Evolutionary conservation across 257 asterid species (phyloP), one percentile per base, ranked within the genome.

Genomic region (Cynanchum wilfordii): DNA sequence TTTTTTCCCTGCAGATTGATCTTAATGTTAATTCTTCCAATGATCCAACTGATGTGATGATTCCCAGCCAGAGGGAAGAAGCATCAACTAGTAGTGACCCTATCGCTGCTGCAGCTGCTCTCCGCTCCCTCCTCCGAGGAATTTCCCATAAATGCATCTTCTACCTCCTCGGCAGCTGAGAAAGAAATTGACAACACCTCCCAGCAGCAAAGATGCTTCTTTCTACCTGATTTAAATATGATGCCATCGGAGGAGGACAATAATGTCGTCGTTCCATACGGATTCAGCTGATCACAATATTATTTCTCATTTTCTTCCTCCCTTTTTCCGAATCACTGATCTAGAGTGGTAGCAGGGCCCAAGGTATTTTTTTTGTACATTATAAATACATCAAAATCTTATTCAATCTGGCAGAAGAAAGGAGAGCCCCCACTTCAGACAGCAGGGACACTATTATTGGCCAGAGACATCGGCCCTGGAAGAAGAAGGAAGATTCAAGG

Each of bases 211-310:
- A 67, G 75, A 63, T 64, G 80, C 47, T 83, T 81, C 65, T 19
- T 77, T 55, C 71, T 84, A 47, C 85, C 87, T 2, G 85, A 84
- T 76, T 66, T 84, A 57, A 84, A 84, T 52, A 75, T 75, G 82
- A 68, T 44, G 63, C 82, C 85, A 8, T 62, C 75, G 1, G 85
- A 81, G 63, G 87, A 78, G 17, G 87, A 80, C 20, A 68, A 55
- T n/a, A 47, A 40, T 20, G 38, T 71, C 40, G 11, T 29, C 73
- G 47, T 42, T 30, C 42, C 33, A 3, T 64, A 58, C 40, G 59
- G 79, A 30, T 71, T 66, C 22, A 71, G 67, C 55, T 75, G 72
- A 76, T 38, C 68, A 11, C 4, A 22, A 25, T 55, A 22, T 51
- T 11, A 0, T 13, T 50, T 50, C 19, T 33, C 38, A 33, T 33